Conservation (phyloP, 163 green algal species). For the Prototheca cutis region DNA sequence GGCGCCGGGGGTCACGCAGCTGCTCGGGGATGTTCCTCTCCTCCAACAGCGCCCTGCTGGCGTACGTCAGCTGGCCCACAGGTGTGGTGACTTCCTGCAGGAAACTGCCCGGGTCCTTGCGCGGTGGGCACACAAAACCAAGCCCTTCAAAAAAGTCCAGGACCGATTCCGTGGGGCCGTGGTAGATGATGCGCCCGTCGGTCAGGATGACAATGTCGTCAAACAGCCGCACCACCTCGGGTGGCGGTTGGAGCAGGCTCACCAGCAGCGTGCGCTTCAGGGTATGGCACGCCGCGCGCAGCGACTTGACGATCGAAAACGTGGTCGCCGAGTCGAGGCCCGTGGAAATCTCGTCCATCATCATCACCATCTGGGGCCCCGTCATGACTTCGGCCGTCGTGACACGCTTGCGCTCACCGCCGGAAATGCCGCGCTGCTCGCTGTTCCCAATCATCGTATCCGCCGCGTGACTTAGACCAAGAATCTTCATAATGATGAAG, state of each 20-base stretch:
- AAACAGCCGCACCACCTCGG: slow-evolving; percentile 53
- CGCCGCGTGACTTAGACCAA: slow-evolving; percentile 17
- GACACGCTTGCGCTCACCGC: slow-evolving; percentile 42
- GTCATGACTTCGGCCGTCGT: slow-evolving; percentile 43
- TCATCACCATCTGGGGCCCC: slow-evolving; percentile 24
- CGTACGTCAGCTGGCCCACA: slow-evolving; percentile 28
- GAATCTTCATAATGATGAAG: slow-evolving; percentile 8
- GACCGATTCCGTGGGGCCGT: slow-evolving; percentile 39
- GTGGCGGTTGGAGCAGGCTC: slow-evolving; percentile 50
- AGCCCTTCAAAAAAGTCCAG: slow-evolving; percentile 46
- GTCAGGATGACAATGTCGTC: slow-evolving; percentile 59
- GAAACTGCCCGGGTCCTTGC: slow-evolving; percentile 45
- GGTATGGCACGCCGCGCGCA: slow-evolving; percentile 19
- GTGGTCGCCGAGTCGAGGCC: slow-evolving; percentile 46
- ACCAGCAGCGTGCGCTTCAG: slow-evolving; percentile 30
- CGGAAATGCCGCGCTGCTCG: slow-evolving; percentile 25
- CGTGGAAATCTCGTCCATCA: slow-evolving; percentile 43
- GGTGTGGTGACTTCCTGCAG: slow-evolving; percentile 51
- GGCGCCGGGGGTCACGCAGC: not conserved
- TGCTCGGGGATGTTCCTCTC: not conserved
- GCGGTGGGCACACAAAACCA: slow-evolving; percentile 40
- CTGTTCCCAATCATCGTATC: slow-evolving; percentile 28
- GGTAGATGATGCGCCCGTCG: slow-evolving; percentile 57
- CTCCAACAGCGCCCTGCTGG: slow-evolving; percentile 17
- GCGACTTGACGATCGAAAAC: slow-evolving; percentile 27